A percentile compares a stretch with the other conserved stretches of the same genome.
Evolutionary conservation across 2,329 filamentous ascomycete genomes (phyloP).

Genomic region (Aspergillus quadrilineatus): DNA sequence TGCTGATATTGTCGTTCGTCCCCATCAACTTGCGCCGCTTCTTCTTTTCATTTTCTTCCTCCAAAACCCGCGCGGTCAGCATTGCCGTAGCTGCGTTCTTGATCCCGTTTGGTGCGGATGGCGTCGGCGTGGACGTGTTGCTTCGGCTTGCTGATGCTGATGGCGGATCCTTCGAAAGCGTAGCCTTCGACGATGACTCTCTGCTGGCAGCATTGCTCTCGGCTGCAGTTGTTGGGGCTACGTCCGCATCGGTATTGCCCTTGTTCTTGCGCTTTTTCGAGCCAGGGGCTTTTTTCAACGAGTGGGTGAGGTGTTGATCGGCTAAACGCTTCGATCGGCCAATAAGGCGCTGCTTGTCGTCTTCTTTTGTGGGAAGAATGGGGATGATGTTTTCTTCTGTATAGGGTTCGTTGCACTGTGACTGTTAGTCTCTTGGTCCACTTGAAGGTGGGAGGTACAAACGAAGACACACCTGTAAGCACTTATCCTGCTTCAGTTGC

Average conservation of each 20-base stretch:
- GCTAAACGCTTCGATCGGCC: constrained; percentile 67
- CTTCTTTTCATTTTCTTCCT: constrained; percentile 79
- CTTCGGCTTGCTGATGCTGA: constrained; percentile 25
- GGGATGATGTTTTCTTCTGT: constrained; percentile 74
- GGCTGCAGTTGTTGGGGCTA: constrained; percentile 28
- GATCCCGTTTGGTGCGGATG: constrained; percentile 59
- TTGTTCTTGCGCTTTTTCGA: constrained; percentile 76
- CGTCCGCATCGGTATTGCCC: constrained; percentile 36
- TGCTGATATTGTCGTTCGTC: constrained; percentile 57
- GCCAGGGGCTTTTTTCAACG: constrained; percentile 73
- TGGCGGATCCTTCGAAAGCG: constrained; percentile 8
- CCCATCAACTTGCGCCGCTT: constrained; percentile 73
- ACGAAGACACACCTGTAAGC: constrained; percentile 49
- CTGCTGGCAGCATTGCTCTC: constrained; percentile 37
- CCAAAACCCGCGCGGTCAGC: constrained; percentile 79
- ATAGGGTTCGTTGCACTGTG: constrained; percentile 72
- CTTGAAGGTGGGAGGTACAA: not conserved
- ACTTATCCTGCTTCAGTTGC: constrained; percentile 68
- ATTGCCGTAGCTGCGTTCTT: constrained; percentile 85
- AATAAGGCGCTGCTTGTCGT: constrained; percentile 68
- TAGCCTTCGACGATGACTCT: constrained; percentile 31
- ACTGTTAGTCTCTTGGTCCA: not conserved
- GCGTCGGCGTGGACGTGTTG: constrained; percentile 34
- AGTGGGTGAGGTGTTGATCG: constrained; percentile 74
- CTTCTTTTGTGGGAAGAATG: constrained; percentile 69